phyloP scores from a whole-genome alignment of 1,284 basidiomycete genomes.

The Papiliotrema fonsecae region DNA sequence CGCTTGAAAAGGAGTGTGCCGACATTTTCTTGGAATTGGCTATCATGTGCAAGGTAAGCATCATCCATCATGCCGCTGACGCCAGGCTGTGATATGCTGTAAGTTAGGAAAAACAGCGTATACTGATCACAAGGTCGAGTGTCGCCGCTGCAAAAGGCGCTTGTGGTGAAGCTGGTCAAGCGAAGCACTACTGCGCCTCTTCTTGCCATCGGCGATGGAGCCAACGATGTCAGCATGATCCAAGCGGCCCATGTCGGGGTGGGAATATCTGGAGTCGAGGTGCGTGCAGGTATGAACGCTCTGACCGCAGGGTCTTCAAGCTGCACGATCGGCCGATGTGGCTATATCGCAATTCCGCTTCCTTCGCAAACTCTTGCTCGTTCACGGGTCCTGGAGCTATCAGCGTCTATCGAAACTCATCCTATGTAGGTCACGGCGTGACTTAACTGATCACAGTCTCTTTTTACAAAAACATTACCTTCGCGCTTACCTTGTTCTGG shows the following conservation, averaged over 20 bases:
- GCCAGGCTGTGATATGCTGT: slow-evolving; percentile 87
- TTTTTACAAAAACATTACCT: slow-evolving; percentile 94
- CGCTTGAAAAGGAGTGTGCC: slow-evolving; percentile 86
- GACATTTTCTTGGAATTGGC: slow-evolving; percentile 91
- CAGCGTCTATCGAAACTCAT: slow-evolving; percentile 91
- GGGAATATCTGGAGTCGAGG: slow-evolving; percentile 96
- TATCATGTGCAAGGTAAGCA: slow-evolving; percentile 75
- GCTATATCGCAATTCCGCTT: slow-evolving; percentile 98
- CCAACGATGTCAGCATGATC: slow-evolving; percentile 60
- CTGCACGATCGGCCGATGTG: slow-evolving; percentile 91
- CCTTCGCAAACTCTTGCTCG: slow-evolving; percentile 89
- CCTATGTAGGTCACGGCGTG: slow-evolving; percentile 61
- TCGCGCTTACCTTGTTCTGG: slow-evolving; percentile 98
- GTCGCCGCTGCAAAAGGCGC: slow-evolving; percentile 93
- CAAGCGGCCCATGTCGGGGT: slow-evolving; percentile 69
- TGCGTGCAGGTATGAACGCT: slow-evolving; percentile 37
- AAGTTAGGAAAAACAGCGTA: slow-evolving; percentile 41
- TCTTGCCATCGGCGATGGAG: slow-evolving; percentile 76
- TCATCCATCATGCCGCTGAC: slow-evolving; percentile 1
- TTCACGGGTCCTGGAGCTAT: slow-evolving; percentile 99
- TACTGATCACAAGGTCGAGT: slow-evolving; percentile 68
- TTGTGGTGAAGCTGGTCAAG: slow-evolving; percentile 98
- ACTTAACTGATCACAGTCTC: slow-evolving; percentile 58
- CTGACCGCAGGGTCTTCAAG: slow-evolving; percentile 75
- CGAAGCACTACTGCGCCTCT: slow-evolving; percentile 88